Base-by-base conservation (phyloP, 352 stramenopile genomes). In the Pythium aristosporum region DNA sequence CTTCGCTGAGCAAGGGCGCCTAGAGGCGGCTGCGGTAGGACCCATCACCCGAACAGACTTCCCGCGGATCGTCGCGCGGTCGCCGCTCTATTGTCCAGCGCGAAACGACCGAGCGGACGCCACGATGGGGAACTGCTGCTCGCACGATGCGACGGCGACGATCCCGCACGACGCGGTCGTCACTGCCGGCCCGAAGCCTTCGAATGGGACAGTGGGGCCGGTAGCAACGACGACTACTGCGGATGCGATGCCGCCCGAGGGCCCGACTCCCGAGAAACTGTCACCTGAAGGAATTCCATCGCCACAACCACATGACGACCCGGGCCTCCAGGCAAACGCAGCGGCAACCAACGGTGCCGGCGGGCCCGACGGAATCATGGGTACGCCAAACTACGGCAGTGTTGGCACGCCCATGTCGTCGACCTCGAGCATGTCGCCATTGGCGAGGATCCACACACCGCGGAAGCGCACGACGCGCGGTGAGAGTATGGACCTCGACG, bases 81-180 rank as follows among this genome's bases (percentile, higher is more conserved):
- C 18, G 39, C 21, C 11, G 5, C 16, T 20, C 13, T 46, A 21
- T 46, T 15, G 18, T 46, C 18, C 39, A 46, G 18, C 39, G 39
- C 39, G 39, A 46, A 18, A 54, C 50, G 34, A 39, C 34, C 34
- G 34, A 39, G 34, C 34, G 18, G 30, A 58, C 53, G 11, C 36
- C n/a, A 30, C 51, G 2, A 94, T 94, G 85, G 85, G 85, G 30
- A 92, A 92, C 61, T 94, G 85, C 77, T 94, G 85, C 82, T 94
- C 85, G 30, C 87, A 71, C 9, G 79, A 89, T 25, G 75, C 79
- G 21, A 71, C 74, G 34, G 72, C 71, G 42, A 70, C 72, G 6
- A 68, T 71, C 42, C 61, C 57, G 51, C 61, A 37, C 28, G 56
- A 46, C 2, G 13, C 65, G 18, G 0, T 20, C 6, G 20, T 36